phyloP scores from a whole-genome alignment of 1,284 basidiomycete species.

The Trametes hirsuta region DNA sequence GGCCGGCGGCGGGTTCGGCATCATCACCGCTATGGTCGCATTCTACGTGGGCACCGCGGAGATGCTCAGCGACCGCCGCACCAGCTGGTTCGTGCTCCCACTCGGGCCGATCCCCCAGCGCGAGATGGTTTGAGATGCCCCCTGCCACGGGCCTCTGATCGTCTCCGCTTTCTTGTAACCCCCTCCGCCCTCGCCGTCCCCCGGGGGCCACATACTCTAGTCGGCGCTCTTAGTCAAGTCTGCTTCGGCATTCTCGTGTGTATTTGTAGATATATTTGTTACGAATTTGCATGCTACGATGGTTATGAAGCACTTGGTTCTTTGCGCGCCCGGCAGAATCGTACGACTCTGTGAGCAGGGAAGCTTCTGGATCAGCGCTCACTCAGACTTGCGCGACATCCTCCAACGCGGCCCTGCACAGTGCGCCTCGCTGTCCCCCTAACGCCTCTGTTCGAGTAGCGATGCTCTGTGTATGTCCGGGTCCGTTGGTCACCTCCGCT shows the following conservation, averaged over 20 bases:
- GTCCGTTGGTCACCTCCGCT: not conserved
- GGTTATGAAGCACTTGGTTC: constrained; percentile 1
- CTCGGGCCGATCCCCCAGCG: constrained; percentile 43
- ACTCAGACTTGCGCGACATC: no score
- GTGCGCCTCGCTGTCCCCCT: no score
- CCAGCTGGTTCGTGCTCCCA: constrained; percentile 54
- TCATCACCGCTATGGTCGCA: constrained; percentile 67
- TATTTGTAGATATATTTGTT: constrained; percentile 13
- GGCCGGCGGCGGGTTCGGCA: constrained; percentile 78
- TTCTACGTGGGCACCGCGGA: constrained; percentile 71
- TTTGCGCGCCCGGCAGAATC: not conserved
- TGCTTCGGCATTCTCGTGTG: constrained; percentile 2
- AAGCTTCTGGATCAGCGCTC: no score
- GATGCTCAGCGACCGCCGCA: constrained; percentile 53
- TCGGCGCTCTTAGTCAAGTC: constrained; percentile 11
- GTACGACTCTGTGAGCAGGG: not conserved
- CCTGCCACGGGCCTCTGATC: not conserved
- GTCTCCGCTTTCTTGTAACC: constrained; percentile 5
- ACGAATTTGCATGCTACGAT: constrained; percentile 3
- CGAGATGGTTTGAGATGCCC: constrained; percentile 12
- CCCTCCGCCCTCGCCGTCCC: constrained; percentile 4
- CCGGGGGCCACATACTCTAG: constrained; percentile 14
- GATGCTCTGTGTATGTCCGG: not conserved
- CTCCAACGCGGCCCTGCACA: no score
- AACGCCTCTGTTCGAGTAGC: no score